These are phyloP conservation scores for Linanthus parryae DNA, from an alignment of 148 eudicot genomes.

Conservation along the genomic window DNA sequence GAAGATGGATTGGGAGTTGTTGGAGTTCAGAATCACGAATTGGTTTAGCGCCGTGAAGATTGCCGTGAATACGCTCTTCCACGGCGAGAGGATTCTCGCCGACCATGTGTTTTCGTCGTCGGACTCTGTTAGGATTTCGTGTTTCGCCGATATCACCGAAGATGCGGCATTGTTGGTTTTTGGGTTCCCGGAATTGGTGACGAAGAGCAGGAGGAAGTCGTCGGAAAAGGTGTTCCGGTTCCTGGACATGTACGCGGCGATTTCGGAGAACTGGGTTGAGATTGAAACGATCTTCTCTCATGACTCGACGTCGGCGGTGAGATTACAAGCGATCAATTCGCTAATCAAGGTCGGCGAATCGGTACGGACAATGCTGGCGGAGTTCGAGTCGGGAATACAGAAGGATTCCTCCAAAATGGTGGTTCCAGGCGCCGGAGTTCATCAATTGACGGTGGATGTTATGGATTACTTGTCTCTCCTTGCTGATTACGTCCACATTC, in stretches of 20 bases:
- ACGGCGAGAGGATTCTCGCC: constrained; percentile 37
- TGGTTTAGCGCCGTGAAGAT: constrained; percentile 27
- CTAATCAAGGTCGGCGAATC: constrained; percentile 33
- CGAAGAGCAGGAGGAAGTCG: too few species aligned
- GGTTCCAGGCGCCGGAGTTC: constrained; percentile 43
- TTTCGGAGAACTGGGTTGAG: constrained; percentile 29
- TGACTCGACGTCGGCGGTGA: constrained; percentile 28
- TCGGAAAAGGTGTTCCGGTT: constrained; percentile 35
- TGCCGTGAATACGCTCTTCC: constrained; percentile 28
- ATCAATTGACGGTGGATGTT: constrained; percentile 44
- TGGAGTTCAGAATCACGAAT: too few species aligned
- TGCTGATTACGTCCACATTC: constrained; percentile 27
- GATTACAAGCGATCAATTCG: constrained; percentile 27
- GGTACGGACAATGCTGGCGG: constrained; percentile 21
- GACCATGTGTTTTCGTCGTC: constrained; percentile 33
- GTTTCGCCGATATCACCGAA: constrained; percentile 29
- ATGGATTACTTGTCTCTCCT: constrained; percentile 43
- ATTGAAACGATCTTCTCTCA: constrained; percentile 43
- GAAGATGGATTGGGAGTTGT: too few species aligned
- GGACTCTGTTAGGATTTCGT: constrained; percentile 32
- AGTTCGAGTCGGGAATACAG: constrained; percentile 42
- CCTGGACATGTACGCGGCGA: constrained; percentile 51
- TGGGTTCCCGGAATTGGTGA: constrained; percentile 28
- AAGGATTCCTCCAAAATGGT: constrained; percentile 41
- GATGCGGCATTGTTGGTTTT: constrained; percentile 35